Conservation (phyloP, 805 yeast genomes). For the Yarrowia bubula region DNA sequence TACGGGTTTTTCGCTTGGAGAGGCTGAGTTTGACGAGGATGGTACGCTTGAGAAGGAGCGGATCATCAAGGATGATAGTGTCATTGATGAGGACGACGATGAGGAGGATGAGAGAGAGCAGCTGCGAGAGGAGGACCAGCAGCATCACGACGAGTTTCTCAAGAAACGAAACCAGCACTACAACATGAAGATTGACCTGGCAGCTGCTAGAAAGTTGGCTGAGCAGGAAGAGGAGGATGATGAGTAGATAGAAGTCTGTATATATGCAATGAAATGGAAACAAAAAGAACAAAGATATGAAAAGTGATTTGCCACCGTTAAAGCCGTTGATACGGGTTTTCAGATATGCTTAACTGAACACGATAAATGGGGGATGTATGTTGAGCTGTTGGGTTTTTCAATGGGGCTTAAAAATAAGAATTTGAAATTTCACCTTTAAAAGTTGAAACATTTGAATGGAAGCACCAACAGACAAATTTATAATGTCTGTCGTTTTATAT, state of each 20-base stretch:
- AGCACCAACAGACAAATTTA: too few species aligned
- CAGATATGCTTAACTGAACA: neutral
- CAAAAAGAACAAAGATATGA: too few species aligned
- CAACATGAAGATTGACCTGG: constrained; percentile 45
- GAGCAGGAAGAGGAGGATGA: constrained; percentile 36
- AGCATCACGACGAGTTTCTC: constrained; percentile 55
- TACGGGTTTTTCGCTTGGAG: constrained; percentile 41
- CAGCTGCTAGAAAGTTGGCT: constrained; percentile 33
- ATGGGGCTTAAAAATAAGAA: too few species aligned
- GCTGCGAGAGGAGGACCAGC: constrained; percentile 39
- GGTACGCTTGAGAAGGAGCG: constrained; percentile 34
- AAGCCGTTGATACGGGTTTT: too few species aligned
- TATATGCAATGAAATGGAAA: neutral
- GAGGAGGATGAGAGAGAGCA: constrained; percentile 34
- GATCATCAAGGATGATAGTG: constrained; percentile 27
- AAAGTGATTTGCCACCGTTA: neutral
- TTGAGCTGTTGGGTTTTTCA: neutral
- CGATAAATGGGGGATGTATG: neutral
- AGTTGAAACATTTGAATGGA: neutral
- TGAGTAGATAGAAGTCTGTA: neutral
- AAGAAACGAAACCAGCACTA: constrained; percentile 79
- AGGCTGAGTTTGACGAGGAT: constrained; percentile 34
- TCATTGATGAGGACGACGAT: constrained; percentile 28
- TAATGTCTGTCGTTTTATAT: too few species aligned
- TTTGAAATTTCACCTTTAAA: too few species aligned